These are phyloP conservation scores for Diddensiella transvaalensis DNA, from an alignment of 805 yeast species.

Conservation along the genomic window DNA sequence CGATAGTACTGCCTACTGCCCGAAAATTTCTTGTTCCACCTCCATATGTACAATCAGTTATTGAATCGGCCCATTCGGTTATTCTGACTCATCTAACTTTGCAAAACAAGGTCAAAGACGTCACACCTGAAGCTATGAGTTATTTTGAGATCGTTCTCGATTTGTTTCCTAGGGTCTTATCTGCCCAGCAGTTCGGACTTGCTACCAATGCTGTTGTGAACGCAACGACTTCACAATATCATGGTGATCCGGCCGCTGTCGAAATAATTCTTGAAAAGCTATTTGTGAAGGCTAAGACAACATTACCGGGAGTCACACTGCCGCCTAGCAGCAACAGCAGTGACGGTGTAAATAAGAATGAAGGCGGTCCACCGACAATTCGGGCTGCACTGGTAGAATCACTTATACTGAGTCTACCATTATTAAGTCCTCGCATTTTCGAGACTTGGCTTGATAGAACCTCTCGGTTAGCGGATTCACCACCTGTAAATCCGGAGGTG, in stretches of 20 bases:
- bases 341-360: conserved; percentile 22
- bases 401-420: conserved; percentile 51
- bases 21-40: conserved; percentile 19
- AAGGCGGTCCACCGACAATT: conserved; percentile 30
- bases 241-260: conserved; percentile 30
- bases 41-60: conserved; percentile 29
- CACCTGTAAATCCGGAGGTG: conserved; percentile 9
- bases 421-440: conserved; percentile 43
- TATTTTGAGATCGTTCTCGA: conserved; percentile 47
- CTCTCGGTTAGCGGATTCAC: neutral
- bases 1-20: conserved; percentile 32
- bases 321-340: too few species aligned
- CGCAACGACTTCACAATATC: conserved; percentile 37
- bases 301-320: conserved; percentile 35
- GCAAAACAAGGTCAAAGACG: conserved; percentile 26
- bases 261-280: conserved; percentile 40
- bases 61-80: conserved; percentile 67
- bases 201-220: conserved; percentile 57
- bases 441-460: conserved; percentile 44
- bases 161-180: conserved; percentile 56
- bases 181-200: conserved; percentile 52
- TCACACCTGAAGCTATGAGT: neutral
- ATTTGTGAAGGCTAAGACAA: conserved; percentile 33
- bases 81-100: conserved; percentile 37
- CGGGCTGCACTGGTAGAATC: conserved; percentile 49